phyloP scores from a whole-genome alignment of 805 yeast genomes.

The Ogataea allantospora region DNA sequence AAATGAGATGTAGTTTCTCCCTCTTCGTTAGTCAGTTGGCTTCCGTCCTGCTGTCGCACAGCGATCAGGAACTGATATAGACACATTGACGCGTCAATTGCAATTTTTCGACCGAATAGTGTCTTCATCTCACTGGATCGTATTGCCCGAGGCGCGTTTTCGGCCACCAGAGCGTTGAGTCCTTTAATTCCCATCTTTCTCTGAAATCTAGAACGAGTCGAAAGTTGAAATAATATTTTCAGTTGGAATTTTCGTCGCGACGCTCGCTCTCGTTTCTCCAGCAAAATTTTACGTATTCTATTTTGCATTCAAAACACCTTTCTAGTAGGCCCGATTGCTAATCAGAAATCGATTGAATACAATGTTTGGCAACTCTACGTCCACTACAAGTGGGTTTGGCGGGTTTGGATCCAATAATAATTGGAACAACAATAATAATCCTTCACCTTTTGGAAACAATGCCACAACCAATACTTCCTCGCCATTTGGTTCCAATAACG shows the following conservation, averaged over 20 bases:
- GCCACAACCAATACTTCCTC: slow-evolving; percentile 14
- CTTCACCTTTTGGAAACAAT: slow-evolving; percentile 25
- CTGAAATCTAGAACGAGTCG: slow-evolving; percentile 5
- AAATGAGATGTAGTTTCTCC: slow-evolving; percentile 94
- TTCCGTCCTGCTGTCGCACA: slow-evolving; percentile 97
- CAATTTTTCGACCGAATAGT: slow-evolving; percentile 93
- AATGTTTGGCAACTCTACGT: slow-evolving; percentile 48
- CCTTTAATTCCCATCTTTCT: slow-evolving; percentile 51
- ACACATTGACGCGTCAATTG: slow-evolving; percentile 96
- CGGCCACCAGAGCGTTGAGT: slow-evolving; percentile 79
- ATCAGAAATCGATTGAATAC: neutral
- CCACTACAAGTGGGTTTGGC: slow-evolving; percentile 49
- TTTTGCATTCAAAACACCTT: slow-evolving; percentile 1
- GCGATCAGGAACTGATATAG: slow-evolving; percentile 94
- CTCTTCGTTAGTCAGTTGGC: slow-evolving; percentile 76
- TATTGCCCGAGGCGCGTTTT: slow-evolving; percentile 84
- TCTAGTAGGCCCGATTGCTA: slow-evolving; percentile 7
- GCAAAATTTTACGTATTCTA: slow-evolving; percentile 7
- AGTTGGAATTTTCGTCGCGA: slow-evolving; percentile 7
- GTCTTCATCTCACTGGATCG: slow-evolving; percentile 77
- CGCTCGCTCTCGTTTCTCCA: slow-evolving; percentile 1
- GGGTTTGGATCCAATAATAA: slow-evolving; percentile 35
- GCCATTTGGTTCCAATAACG: slow-evolving; percentile 31
- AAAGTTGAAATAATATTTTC: slow-evolving; percentile 1
- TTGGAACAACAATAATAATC: slow-evolving; percentile 15